A percentile compares a stretch with the other conserved stretches of the same genome.
Evolutionary conservation across 1,284 basidiomycete genomes (phyloP).

Genomic region (Cryptococcus depauperatus): DNA sequence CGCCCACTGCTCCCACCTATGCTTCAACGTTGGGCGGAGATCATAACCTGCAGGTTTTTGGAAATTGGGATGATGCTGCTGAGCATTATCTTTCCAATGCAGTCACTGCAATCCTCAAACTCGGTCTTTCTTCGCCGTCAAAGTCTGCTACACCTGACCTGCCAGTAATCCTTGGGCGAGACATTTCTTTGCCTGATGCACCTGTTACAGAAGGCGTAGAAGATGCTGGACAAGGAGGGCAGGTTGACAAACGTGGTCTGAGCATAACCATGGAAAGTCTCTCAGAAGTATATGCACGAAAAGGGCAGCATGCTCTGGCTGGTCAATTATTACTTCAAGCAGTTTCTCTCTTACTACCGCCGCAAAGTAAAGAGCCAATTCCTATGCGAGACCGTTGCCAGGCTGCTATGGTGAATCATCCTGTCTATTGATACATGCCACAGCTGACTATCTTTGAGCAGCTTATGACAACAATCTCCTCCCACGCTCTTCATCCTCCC

Average conservation of each 20-base stretch:
- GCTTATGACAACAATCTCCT: slow-evolving; percentile 44
- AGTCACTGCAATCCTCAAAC: slow-evolving; percentile 32
- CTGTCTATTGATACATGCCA: neutral
- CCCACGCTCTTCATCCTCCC: slow-evolving; percentile 34
- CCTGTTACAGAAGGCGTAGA: slow-evolving; percentile 6
- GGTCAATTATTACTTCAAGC: slow-evolving; percentile 42
- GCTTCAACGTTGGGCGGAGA: slow-evolving; percentile 1
- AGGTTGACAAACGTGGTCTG: slow-evolving; percentile 38
- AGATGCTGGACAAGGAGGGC: slow-evolving; percentile 24
- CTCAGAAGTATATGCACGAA: slow-evolving; percentile 40
- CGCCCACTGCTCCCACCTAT: slow-evolving; percentile 10
- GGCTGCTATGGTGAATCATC: slow-evolving; percentile 27
- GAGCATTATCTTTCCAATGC: slow-evolving; percentile 33
- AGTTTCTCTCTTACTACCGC: slow-evolving; percentile 37
- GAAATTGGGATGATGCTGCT: slow-evolving; percentile 29
- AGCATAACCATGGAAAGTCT: slow-evolving; percentile 45
- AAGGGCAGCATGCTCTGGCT: slow-evolving; percentile 33
- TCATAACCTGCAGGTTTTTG: neutral
- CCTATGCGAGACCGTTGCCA: slow-evolving; percentile 39
- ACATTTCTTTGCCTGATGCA: slow-evolving; percentile 22
- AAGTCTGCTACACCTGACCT: neutral
- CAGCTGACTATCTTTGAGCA: slow-evolving; percentile 6
- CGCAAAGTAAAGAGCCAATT: slow-evolving; percentile 17
- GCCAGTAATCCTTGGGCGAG: slow-evolving; percentile 34
- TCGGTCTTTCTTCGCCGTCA: slow-evolving; percentile 21